Evolutionary conservation across 192 early-diverging fungal genomes (phyloP), one percentile per base, ranked within the genome.

Genomic region (Umbelopsis isabellina): DNA sequence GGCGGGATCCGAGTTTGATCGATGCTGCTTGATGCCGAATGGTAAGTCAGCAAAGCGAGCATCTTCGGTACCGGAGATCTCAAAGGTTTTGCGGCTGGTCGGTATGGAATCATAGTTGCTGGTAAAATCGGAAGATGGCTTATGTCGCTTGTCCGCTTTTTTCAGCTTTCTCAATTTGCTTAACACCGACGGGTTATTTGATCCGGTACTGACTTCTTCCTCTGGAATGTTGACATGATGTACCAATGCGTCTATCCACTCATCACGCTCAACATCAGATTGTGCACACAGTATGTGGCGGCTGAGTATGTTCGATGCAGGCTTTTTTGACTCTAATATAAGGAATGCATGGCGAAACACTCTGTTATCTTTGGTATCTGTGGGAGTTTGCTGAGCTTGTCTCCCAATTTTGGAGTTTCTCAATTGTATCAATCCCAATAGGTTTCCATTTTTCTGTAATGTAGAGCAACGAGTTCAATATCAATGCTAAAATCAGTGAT

Each of bases 221-320:
- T 61, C 55, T 35, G 30, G 55, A 2, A 33, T 30, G 13, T 74
- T 77, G 37, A 82, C 79, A 65, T 84, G 79, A 9, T 79, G 69
- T 44, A 85, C 44, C 66, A 97, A 73, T 2, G 88, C 87, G 55
- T 87, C 83, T 0, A 98, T 91, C 97, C 97, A 98, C 27, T 91
- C 91, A 77, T 96, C 95, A 45, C 96, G 85, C 71, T 98, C 97
- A 49, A 82, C 74, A 55, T 96, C 95, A n/a, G 88, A 92, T 18
- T 92, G 91, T 21, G 95, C 94, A 80, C 91, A 95, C 25, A 98
- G 87, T 47, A 96, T 88, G 72, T 97, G 94, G 1, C 89, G 75
- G 30, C 80, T 77, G 0, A 85, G 74, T 30, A 90, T 87, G 70
- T 87, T 92, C 20, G 83, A 83, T 22, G 82, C 82, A 30, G 83